Base-by-base conservation (phyloP, 2,329 filamentous ascomycete species). In the Helicocarpus griseus region DNA sequence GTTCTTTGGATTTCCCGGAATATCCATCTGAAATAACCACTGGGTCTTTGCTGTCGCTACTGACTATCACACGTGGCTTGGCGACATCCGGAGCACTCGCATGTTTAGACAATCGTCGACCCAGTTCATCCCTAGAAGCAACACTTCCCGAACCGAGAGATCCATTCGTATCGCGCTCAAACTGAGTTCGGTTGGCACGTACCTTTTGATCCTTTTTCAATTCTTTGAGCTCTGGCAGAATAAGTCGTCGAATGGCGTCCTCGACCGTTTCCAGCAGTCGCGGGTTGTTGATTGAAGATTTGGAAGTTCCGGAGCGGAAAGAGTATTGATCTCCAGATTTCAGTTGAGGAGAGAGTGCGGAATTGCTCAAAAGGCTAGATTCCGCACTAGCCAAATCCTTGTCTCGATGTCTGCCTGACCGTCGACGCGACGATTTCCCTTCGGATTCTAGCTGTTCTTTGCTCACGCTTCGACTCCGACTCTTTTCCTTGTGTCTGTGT, bases 251-350 rank as follows among this genome's bases (percentile, higher is more conserved):
- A 62, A 96, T 95, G 13, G 89, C 89, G 69, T 95, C 89, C 70
- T 96, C 90, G 2, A 96, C 90, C 0, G 89, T 93, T 62, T 93
- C 87, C 2, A 96, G 77, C 1, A 96, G 73, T 64, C 89, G 93
- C 0, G 90, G 90, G 62, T 96, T 95, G 70, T 94, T 95, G 65
- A 94, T 87, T 0, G 87, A 91, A 2, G 88, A 87, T 53, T 78
- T 78, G 17, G 78, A 80, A 31, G 73, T 75, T 33, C 77, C 77
- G 28, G 80, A 82, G 35, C 74, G 74, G 57, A 79, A 77, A 7
- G 82, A 85, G 54, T 78, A 75, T 50, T 75, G 71, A 59, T 81
- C 77, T 14, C 72, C 75, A 38, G 78, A 80, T 55, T 73, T 74
- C 33, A 76, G 74, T 58, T 78, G 79, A 9, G 72, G 66, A 53